These are phyloP conservation scores for Pogostemon cablin DNA, from an alignment of 257 asterid species.

Conservation along the genomic window DNA sequence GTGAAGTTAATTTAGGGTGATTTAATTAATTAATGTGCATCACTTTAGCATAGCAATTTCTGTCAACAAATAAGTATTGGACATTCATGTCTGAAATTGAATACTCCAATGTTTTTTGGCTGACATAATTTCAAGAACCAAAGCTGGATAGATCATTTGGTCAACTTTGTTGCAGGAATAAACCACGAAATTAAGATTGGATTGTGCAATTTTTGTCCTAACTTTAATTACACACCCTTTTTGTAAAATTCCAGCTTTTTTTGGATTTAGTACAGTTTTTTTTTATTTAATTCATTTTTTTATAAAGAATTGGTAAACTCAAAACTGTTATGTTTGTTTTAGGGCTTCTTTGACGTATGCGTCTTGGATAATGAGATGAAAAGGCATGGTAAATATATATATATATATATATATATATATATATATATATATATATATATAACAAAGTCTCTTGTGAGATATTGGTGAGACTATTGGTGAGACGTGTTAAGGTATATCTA, in stretches of 20 bases:
- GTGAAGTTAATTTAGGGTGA: constrained; percentile 20
- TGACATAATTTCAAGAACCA: constrained; percentile 37
- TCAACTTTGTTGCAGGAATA: constrained; percentile 36
- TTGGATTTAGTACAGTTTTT: not conserved
- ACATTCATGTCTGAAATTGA: constrained; percentile 38
- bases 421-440: too few relatives aligned
- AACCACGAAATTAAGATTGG: constrained; percentile 2
- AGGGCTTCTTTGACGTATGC: not conserved
- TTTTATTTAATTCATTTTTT: not conserved
- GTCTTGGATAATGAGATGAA: not conserved
- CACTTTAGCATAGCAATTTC: constrained; percentile 7
- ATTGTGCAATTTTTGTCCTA: constrained; percentile 30
- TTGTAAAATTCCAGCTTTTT: constrained; percentile 24
- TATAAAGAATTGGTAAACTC: not conserved
- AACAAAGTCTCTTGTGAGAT: too few relatives aligned
- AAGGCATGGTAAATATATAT: too few relatives aligned
- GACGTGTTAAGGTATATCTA: too few relatives aligned
- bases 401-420: too few relatives aligned
- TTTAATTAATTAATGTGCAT: not conserved
- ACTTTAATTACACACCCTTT: constrained; percentile 7
- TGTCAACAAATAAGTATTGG: constrained; percentile 3
- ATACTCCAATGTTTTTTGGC: constrained; percentile 35
- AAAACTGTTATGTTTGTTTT: not conserved
- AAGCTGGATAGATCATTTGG: constrained; percentile 38
- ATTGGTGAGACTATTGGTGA: too few relatives aligned